Evolutionary conservation across 2,329 filamentous ascomycete genomes (phyloP), one percentile per base, ranked within the genome.

Genomic region (Tolypocladium endophyticum): DNA sequence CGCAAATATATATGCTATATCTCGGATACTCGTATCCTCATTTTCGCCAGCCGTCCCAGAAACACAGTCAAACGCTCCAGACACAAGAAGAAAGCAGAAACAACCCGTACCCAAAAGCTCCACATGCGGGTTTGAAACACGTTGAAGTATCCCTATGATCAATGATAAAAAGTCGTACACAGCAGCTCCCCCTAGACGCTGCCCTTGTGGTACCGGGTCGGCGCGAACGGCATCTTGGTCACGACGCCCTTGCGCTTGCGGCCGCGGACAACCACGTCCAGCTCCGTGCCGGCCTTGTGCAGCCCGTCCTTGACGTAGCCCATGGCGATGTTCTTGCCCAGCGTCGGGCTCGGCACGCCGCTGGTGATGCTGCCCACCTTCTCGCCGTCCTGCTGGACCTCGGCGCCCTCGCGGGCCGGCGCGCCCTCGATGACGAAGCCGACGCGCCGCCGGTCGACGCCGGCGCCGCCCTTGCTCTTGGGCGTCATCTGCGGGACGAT

Each of bases 311-410:
- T 85, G 70, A 97, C 80, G 71, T 96, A 96, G 0, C 87, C 94
- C 94, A 99, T 99, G 60, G 93, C 92, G 63, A 99, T 93, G 73
- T 97, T 97, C 79, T 88, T 88, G 64, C 87, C 87, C 55, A 97
- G 77, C 0, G 88, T 90, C 2, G 94, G 94, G 70, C 88, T 92
- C 0, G 94, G 94, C 65, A 91, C 90, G 20, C 94, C 94, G 66
- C 90, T 96, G 6, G 94, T 99, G 63, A 99, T 81, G 41, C 79
- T 81, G 18, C 94, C 94, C 59, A 97, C 81, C 66, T 84, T 83
- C 66, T 87, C 76, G 38, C 84, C 85, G 7, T 84, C 80, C 61
- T 81, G 72, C 38, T 92, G 79, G 62, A 99, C 88, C 68, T 90
- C 81, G 12, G 88, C 91, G 33, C 93, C 94, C 75, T 97, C 93